Conservation (phyloP, 257 asterid genomes). For the Fraxinus excelsior region DNA sequence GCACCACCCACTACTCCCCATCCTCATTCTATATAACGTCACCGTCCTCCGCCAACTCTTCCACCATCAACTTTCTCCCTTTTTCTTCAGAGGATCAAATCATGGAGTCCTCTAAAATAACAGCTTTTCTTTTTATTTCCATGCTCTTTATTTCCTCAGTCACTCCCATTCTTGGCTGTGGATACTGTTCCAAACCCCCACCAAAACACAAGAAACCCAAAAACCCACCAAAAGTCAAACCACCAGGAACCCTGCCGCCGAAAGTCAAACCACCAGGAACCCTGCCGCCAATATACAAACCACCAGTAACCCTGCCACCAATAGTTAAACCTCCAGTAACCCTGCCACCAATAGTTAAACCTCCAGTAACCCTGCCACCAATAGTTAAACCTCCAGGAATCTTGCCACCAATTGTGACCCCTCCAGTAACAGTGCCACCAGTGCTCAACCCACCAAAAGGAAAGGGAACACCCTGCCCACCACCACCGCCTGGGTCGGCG, state of each 20-base stretch:
- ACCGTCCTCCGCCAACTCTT: background rate
- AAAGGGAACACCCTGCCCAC: conserved; percentile 30
- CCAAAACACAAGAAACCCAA: conserved; percentile 32
- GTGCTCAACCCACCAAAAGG: conserved; percentile 27
- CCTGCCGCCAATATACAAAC: conserved; percentile 23
- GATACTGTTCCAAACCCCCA: conserved; percentile 45
- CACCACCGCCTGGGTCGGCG: conserved; percentile 24
- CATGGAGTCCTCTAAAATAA: conserved; percentile 40
- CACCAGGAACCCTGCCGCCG: conserved; percentile 25
- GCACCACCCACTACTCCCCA: conserved; percentile 3
- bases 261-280: conserved; percentile 19
- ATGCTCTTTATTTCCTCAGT: conserved; percentile 47
- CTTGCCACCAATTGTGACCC: conserved; percentile 27
- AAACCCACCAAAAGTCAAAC: conserved; percentile 24
- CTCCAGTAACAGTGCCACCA: conserved; percentile 28
- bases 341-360: conserved; percentile 23
- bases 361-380: conserved; percentile 26
- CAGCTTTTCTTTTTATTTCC: conserved; percentile 49
- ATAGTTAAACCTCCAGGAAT: conserved; percentile 10
- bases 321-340: conserved; percentile 8
- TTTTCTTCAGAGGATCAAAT: conserved; percentile 1
- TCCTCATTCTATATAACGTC: conserved; percentile 32
- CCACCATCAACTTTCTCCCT: conserved; percentile 8
- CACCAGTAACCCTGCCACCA: conserved; percentile 26
- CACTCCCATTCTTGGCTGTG: conserved; percentile 50